Conservation (phyloP, 2,329 filamentous ascomycete genomes). For the Claviceps monticola region DNA sequence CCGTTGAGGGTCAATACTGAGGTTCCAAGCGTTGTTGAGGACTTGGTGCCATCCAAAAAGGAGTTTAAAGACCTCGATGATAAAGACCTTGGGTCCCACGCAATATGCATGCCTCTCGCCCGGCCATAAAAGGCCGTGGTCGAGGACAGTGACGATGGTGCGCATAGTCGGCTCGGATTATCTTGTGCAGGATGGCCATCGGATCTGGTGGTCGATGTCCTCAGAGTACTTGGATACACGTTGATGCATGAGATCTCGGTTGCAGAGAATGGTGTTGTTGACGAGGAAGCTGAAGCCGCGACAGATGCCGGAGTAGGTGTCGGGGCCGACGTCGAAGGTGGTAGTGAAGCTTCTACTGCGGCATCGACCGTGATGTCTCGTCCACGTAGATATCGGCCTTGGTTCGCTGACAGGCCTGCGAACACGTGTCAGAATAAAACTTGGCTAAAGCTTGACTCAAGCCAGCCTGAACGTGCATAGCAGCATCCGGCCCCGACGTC, state of each 20-base stretch:
- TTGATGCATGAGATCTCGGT: neutral
- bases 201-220: neutral
- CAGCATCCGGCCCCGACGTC: neutral
- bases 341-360: neutral
- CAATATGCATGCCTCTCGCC: neutral
- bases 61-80: neutral
- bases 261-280: neutral
- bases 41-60: neutral
- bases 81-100: neutral
- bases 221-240: neutral
- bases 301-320: neutral
- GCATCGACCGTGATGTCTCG: neutral
- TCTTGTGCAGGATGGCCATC: neutral
- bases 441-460: neutral
- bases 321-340: neutral
- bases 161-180: too few species aligned
- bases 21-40: neutral
- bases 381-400: neutral
- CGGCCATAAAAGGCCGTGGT: neutral
- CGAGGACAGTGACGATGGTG: neutral
- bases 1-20: neutral
- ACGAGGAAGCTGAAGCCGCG: neutral
- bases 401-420: neutral
- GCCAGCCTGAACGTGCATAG: neutral
- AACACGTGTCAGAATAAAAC: neutral